Base-by-base conservation (phyloP, 768 basidiomycete species). In the Tricholoma bakamatsutake region DNA sequence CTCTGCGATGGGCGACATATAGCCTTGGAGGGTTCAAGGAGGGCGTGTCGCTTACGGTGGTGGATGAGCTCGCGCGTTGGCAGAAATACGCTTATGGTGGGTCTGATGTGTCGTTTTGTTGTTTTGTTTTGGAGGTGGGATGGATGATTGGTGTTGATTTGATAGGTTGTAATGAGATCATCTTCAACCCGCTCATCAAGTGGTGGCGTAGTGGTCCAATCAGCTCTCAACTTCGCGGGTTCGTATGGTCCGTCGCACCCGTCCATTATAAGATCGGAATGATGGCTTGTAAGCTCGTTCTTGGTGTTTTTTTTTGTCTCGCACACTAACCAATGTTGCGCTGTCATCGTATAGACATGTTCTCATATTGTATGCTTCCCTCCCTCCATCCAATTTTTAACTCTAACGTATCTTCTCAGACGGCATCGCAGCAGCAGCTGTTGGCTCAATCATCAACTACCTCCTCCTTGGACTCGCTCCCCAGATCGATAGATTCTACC, bases 61-160 rank as follows among this genome's bases (percentile, higher is more conserved):
- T 91, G 27, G 93, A 96, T 68, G 93, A 96, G 68, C 69, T 96
- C 17, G 91, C 91, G 47, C 71, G 93, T 9, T 95, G 93, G 93
- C 90, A 94, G 61, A 96, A 94, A 59, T 79, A 79, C 56, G 78
- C 79, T 3, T 81, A 79, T 70, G 80, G 78, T 77, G 48, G 49
- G 69, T 66, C 21, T 46, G 21, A 27, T 24, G 53, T 18, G 43
- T 40, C 17, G 50, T 4, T 49, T 18, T 37, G 34, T 42, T 5
- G 37, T 39, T 31, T 5, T 50, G 4, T 40, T 33, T 31, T 4
- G 50, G 28, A 39, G 33, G 34, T 56, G 46, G 47, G 17, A 28
- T 11, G 43, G 31, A 34, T 71, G 57, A 31, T 52, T 47, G 39
- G 28, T 64, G 21, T 4, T 33, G 37, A 24, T 57, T 37, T 1